Base-by-base conservation (phyloP, 148 eudicot species). In the Chenopodium suecicum region DNA sequence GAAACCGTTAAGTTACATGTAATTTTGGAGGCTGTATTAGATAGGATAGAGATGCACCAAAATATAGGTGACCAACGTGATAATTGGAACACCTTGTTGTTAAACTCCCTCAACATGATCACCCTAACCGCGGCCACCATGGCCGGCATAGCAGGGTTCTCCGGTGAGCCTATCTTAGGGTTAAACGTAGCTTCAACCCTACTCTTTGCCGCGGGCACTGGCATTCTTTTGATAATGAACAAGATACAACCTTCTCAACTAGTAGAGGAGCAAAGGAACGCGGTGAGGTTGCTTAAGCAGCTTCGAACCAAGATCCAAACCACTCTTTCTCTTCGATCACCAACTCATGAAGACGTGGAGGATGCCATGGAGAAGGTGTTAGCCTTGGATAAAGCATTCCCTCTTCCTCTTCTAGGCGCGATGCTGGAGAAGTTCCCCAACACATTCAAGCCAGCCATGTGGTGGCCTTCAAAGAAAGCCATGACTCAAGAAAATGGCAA, bases 201-300 rank as follows among this genome's bases (percentile, higher is more conserved):
- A 14, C 83, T 93, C 34, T 93, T 86, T 79, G 76, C 85, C 20
- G 86, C 93, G 0, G 92, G 92, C 1, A 83, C 89, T 0, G 92
- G 91, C 20, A 76, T 93, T 31, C 70, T 90, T n/a, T 37, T 78
- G 29, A 78, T 91, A 20, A 87, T 93, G 90, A 91, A 91, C 82
- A 90, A 90, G 84, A 86, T 91, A 47, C 97, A 93, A 66, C 97
- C 97, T 16, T 90, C 93, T 12, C 97, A 93, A 64, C 84, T 93
- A 0, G 95, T 82, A 0, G 92, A 91, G 78, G 97, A 91, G 83
- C 97, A 93, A 44, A 82, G 97, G 50, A 90, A 83, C 10, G 92
- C 92, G 12, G 79, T 90, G 20, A 85, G 91, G 70, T 66, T 91
- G 63, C 88, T 93, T 64, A 87, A 90, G 80, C 84, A 89, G 25